Evolutionary conservation across 768 basidiomycete species (phyloP), one percentile per base, ranked within the genome.

Genomic region (Clavaria fumosa): DNA sequence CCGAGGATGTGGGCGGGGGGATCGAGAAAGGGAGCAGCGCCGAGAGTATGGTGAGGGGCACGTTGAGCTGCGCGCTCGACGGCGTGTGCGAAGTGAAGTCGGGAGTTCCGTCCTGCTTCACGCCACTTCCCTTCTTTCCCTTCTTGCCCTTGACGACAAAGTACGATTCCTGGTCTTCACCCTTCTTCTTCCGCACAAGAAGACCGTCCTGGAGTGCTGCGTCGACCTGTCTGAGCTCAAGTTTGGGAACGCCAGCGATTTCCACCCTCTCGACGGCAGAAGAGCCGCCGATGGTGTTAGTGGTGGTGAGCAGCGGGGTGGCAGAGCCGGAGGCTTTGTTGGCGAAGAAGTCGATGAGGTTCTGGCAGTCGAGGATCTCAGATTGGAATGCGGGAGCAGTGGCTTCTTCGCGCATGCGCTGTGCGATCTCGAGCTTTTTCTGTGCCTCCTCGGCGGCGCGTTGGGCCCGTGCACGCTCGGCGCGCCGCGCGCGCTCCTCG

Each of bases 291-390:
- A n/a, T n/a, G n/a, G n/a, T n/a, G n/a, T n/a, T n/a, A n/a, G n/a
- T n/a, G 46, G 61, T 64, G 6, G 55, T 43, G 22, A 55, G 39
- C 27, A 66, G 54, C 21, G 54, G 48, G 21, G 58, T 52, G n/a
- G 65, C 59, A 40, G 69, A 62, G 10, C 63, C 68, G 27, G 60
- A 60, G 31, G 60, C 57, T 56, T 78, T 82, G 17, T 80, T 80
- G 12, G 70, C 75, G 59, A 95, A 75, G 52, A 66, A 75, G 55
- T 89, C 81, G 52, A 93, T 78, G 46, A 95, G 73, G 3, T 82
- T 93, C 52, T 85, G 80, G 61, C 90, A 96, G 54, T 97, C 95
- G 62, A 97, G 88, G 49, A 99, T 89, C 54, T 96, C 75, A 37
- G 75, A 67, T 50, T 86, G 84, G 68, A 72, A 97, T 0, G 95